Evolutionary conservation across 768 basidiomycete species (phyloP).

Genomic region (Leccinum rimulosum): DNA sequence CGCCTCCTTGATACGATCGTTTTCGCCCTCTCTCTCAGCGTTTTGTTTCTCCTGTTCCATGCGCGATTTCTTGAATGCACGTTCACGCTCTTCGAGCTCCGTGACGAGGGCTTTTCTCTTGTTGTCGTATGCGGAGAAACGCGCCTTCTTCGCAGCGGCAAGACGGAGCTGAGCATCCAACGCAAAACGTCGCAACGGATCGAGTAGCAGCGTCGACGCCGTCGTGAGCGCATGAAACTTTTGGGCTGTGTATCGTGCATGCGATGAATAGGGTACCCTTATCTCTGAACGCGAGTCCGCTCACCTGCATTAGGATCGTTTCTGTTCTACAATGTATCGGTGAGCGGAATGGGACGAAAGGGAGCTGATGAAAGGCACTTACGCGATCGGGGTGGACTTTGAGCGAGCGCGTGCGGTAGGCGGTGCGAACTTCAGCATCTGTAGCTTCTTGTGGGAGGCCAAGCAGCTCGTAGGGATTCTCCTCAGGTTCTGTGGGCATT

Average conservation of each 20-base stretch:
- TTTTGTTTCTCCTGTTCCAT: slow-evolving; percentile 62
- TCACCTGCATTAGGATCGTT: slow-evolving; percentile 77
- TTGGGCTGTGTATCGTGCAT: slow-evolving; percentile 41
- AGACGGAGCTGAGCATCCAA: slow-evolving; percentile 77
- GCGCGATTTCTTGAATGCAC: slow-evolving; percentile 69
- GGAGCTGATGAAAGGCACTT: slow-evolving; percentile 28
- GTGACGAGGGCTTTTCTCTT: slow-evolving; percentile 75
- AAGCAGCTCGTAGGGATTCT: slow-evolving; percentile 73
- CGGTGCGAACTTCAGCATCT: slow-evolving; percentile 75
- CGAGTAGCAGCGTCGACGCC: slow-evolving; percentile 78
- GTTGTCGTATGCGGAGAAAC: slow-evolving; percentile 66
- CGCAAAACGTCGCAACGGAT: slow-evolving; percentile 73
- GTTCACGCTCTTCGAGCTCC: slow-evolving; percentile 77
- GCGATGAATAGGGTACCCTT: background rate
- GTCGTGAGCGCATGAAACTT: slow-evolving; percentile 85
- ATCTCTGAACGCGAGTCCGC: background rate
- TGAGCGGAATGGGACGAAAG: slow-evolving; percentile 13
- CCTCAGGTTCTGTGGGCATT: slow-evolving; percentile 48
- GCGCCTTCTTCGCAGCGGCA: slow-evolving; percentile 63
- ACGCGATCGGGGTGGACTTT: slow-evolving; percentile 89
- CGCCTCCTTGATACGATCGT: slow-evolving; percentile 72
- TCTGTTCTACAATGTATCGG: slow-evolving; percentile 51
- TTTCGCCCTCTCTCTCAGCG: slow-evolving; percentile 52
- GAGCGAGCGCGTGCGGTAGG: slow-evolving; percentile 75
- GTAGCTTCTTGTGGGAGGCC: slow-evolving; percentile 60